phyloP scores from a whole-genome alignment of 805 yeast species.

The Sungouiella thailandica region DNA sequence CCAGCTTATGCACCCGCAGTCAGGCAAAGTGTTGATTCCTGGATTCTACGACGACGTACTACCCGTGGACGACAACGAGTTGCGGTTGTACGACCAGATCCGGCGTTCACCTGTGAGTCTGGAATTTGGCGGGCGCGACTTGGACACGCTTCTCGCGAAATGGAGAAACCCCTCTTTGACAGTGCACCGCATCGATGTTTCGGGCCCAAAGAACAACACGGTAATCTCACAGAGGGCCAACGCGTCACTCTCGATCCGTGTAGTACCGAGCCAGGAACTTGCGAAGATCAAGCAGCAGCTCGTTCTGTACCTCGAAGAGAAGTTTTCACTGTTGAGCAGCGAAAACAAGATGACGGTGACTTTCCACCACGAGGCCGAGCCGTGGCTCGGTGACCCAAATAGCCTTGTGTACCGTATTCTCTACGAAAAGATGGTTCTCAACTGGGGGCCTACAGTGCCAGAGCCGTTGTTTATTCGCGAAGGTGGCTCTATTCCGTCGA shows the following conservation, averaged over 20 bases:
- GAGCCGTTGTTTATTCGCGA: slow-evolving; percentile 88
- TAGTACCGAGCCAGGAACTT: slow-evolving; percentile 84
- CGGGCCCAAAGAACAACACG: slow-evolving; percentile 87
- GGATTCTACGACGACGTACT: slow-evolving; percentile 66
- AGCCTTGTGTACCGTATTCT: slow-evolving; percentile 71
- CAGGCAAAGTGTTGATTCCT: slow-evolving; percentile 53
- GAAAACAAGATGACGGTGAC: slow-evolving; percentile 57
- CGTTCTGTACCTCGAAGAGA: slow-evolving; percentile 36
- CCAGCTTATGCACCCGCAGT: slow-evolving; percentile 46
- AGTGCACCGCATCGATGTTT: slow-evolving; percentile 74
- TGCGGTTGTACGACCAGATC: slow-evolving; percentile 57
- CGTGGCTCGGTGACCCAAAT: slow-evolving; percentile 89
- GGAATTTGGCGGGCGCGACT: slow-evolving; percentile 32
- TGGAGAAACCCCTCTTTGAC: slow-evolving; percentile 93
- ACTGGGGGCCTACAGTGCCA: slow-evolving; percentile 55
- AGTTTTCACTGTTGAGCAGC: slow-evolving; percentile 49
- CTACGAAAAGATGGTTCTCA: slow-evolving; percentile 52
- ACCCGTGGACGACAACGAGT: slow-evolving; percentile 54
- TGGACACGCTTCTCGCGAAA: slow-evolving; percentile 57
- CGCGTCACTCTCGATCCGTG: slow-evolving; percentile 74
- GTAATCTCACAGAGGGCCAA: slow-evolving; percentile 81
- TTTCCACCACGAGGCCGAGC: slow-evolving; percentile 83
- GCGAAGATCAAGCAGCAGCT: slow-evolving; percentile 50
- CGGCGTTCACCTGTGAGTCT: slow-evolving; percentile 23
- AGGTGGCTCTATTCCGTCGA: slow-evolving; percentile 95